Evolutionary conservation across 805 yeast species (phyloP).

Genomic region (Ogataea salicorniae): DNA sequence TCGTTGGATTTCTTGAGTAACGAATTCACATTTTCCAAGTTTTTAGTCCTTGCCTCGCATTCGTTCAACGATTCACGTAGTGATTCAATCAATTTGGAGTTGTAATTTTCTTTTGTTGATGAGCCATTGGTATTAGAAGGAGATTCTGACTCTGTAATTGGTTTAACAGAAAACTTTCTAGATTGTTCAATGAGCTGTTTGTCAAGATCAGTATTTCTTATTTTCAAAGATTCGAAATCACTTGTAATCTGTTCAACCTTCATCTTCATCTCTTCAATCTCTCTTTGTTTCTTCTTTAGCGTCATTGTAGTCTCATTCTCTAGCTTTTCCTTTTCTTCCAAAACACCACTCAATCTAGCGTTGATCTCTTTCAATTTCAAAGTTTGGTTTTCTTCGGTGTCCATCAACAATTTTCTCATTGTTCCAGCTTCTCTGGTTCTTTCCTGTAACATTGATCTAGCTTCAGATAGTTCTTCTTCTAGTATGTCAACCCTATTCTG

Average conservation of each 20-base stretch:
- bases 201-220: slow-evolving; percentile 6
- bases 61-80: slow-evolving; percentile 49
- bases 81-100: slow-evolving; percentile 29
- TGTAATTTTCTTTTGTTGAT: slow-evolving; percentile 3
- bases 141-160: neutral
- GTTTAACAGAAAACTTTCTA: neutral
- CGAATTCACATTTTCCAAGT: slow-evolving; percentile 47
- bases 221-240: slow-evolving; percentile 11
- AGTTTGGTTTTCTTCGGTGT: slow-evolving; percentile 57
- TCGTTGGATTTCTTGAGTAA: slow-evolving; percentile 59
- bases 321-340: slow-evolving; percentile 57
- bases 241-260: slow-evolving; percentile 34
- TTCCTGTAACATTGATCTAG: slow-evolving; percentile 68
- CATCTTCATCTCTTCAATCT: slow-evolving; percentile 55
- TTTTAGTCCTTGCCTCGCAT: slow-evolving; percentile 48
- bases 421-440: slow-evolving; percentile 74
- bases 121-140: neutral
- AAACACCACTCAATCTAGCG: slow-evolving; percentile 42
- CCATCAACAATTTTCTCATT: slow-evolving; percentile 62
- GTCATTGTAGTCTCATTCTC: slow-evolving; percentile 48
- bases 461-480: slow-evolving; percentile 79
- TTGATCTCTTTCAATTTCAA: slow-evolving; percentile 50
- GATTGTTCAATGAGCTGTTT: slow-evolving; percentile 4
- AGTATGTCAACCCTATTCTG: slow-evolving; percentile 55
- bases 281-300: slow-evolving; percentile 55